Evolutionary conservation across 768 basidiomycete species (phyloP).

Genomic region (Leccinum imitatum): DNA sequence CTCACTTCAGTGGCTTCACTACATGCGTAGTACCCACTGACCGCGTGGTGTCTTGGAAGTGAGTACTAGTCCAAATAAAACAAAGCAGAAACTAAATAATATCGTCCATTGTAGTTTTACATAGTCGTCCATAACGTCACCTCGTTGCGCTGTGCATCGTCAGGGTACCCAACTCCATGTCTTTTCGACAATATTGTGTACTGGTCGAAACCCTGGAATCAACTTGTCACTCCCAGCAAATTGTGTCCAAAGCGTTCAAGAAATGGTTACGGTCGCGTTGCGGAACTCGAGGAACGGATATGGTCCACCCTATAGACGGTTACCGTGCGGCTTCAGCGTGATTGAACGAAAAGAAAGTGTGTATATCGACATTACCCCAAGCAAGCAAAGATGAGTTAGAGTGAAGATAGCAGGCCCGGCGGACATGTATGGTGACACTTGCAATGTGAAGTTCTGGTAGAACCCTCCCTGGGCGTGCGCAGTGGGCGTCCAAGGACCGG

Average conservation of each 20-base stretch:
- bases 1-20: no score
- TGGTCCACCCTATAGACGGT: background rate
- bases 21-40: no score
- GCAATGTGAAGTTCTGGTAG: slow-evolving; percentile 32
- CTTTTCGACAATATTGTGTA: background rate
- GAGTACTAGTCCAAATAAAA: no score
- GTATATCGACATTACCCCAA: background rate
- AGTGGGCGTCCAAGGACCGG: slow-evolving; percentile 29
- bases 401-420: slow-evolving; percentile 30
- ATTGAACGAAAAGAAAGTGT: background rate
- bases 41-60: no score
- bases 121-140: background rate
- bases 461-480: slow-evolving; percentile 15
- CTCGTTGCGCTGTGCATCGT: background rate
- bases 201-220: background rate
- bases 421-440: slow-evolving; percentile 1
- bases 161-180: background rate
- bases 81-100: no score
- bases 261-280: slow-evolving; percentile 23
- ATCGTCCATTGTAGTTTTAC: background rate
- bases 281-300: background rate
- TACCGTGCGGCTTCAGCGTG: background rate
- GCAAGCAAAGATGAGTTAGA: slow-evolving; percentile 27
- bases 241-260: background rate
- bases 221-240: background rate